A percentile compares a stretch with the other conserved stretches of the same genome.
These are phyloP conservation scores for Fusarium phyllophilum DNA, from an alignment of 2,329 filamentous ascomycete genomes.

Conservation along the genomic window DNA sequence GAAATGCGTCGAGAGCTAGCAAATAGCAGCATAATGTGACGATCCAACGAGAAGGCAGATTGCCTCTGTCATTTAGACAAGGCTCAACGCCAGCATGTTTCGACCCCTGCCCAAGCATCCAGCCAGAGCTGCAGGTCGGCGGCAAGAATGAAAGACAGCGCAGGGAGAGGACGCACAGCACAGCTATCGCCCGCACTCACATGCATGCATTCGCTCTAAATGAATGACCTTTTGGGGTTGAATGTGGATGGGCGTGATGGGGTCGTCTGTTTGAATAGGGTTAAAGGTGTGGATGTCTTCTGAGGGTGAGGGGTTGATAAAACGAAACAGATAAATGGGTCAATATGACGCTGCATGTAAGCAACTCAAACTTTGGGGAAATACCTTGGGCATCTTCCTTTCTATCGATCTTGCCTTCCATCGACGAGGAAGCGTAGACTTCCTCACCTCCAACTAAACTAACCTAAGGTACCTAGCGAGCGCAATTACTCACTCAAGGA, in stretches of 20 bases:
- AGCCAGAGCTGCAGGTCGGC: conserved; percentile 28
- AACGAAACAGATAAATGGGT: conserved; percentile 22
- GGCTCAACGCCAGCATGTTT: conserved; percentile 29
- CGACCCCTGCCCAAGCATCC: conserved; percentile 27
- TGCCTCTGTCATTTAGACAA: conserved; percentile 14
- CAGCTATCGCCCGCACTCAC: conserved; percentile 18
- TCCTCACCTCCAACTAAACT: conserved; percentile 15
- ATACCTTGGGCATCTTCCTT: background rate
- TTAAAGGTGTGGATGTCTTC: conserved; percentile 8
- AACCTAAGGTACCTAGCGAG: background rate
- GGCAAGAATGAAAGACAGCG: conserved; percentile 31
- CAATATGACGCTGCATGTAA: conserved; percentile 36
- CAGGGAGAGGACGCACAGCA: conserved; percentile 10
- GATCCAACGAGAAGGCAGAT: conserved; percentile 30
- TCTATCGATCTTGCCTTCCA: background rate
- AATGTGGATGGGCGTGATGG: background rate
- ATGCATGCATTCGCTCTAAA: conserved; percentile 19
- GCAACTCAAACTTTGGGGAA: conserved; percentile 17
- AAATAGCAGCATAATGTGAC: conserved; percentile 20
- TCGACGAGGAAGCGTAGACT: background rate
- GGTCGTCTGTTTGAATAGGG: conserved; percentile 14
- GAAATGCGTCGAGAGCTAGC: conserved; percentile 17
- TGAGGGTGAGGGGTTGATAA: conserved; percentile 20
- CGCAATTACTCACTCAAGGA: background rate
- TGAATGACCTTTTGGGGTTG: conserved; percentile 6